Evolutionary conservation across 2,329 filamentous ascomycete genomes (phyloP), one percentile per base, ranked within the genome.

Genomic region (Thelonectria rubi): DNA sequence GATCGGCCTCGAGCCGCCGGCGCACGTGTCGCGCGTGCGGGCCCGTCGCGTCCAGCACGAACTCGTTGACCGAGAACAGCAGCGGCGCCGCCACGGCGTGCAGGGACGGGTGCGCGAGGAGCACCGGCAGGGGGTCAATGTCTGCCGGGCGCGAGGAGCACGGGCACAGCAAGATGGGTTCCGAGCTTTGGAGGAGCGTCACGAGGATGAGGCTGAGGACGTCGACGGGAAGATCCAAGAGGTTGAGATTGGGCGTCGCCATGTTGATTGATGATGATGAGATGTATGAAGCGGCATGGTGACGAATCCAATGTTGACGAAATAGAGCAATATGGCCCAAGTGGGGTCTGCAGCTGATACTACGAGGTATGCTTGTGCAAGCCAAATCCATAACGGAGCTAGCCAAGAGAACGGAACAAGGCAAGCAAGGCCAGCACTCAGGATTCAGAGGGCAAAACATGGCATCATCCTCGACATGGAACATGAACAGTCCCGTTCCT

Each of bases 201-300:
- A 58, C 55, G 4, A 76, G 65, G 40, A 77, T 74, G 47, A 75
- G 66, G 40, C 68, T 65, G 43, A 77, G 60, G 14, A 77, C 64
- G 47, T 77, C 75, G 59, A 76, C 65, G 3, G 75, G 75, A 3
- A 77, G 69, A 37, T 77, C 75, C 5, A 77, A 70, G 6, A 77
- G 58, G 49, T 75, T 70, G 39, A 74, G 62, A 30, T n/a, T 59
- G 43, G 59, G 39, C 11, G 17, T 10, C 18, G 11, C 9, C 45
- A 47, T 62, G 45, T 15, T 37, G 30, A 49, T 20, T 59, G 54
- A 26, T 48, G 12, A 34, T 34, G 32, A 34, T 34, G 32, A 34
- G 10, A 14, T 11, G 32, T 10, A 7, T 30, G 26, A 30, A 10
- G 26, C 48, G 62, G 43, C 64, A 69, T 68, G 46, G 46, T 15